These are phyloP conservation scores for Coemansia sp. DNA, from an alignment of 192 early-diverging fungal species.

Conservation along the genomic window DNA sequence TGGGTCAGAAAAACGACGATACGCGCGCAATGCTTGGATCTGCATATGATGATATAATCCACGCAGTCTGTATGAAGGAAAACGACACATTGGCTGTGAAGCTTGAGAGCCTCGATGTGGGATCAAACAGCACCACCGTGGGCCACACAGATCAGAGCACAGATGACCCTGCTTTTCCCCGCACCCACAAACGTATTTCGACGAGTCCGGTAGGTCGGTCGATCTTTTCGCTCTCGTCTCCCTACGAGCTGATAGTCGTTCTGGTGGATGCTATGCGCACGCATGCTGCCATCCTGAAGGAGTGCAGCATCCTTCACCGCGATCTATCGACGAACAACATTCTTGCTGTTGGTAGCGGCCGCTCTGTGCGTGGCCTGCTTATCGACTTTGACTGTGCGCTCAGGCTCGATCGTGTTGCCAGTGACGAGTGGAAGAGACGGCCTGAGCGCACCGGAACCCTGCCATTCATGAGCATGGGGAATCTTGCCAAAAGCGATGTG, in stretches of 20 bases:
- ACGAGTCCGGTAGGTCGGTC: no score
- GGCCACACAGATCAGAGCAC: no score
- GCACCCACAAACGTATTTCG: slow-evolving; percentile 7
- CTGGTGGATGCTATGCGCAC: slow-evolving; percentile 16
- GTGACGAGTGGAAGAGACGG: not conserved
- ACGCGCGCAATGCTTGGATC: no score
- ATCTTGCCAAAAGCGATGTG: slow-evolving; percentile 3
- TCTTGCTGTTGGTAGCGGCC: not conserved
- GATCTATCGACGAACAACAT: slow-evolving; percentile 27
- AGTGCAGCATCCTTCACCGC: slow-evolving; percentile 7
- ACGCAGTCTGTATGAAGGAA: slow-evolving; percentile 4
- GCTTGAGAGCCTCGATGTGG: no score
- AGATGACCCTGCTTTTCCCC: no score
- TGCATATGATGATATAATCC: not conserved
- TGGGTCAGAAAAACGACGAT: no score
- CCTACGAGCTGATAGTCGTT: slow-evolving; percentile 18
- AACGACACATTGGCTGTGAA: no score
- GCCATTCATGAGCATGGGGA: slow-evolving; percentile 36
- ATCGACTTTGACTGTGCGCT: no score
- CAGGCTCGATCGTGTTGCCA: slow-evolving; percentile 19
- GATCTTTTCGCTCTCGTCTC: no score
- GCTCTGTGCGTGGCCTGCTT: slow-evolving; percentile 14
- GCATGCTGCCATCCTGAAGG: no score
- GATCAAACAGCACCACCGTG: no score
- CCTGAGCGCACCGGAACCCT: slow-evolving; percentile 18